A percentile compares a stretch with the other conserved stretches of the same genome.
Conservation (phyloP, 2,329 filamentous ascomycete species). For the Aspergillus amoenus region DNA sequence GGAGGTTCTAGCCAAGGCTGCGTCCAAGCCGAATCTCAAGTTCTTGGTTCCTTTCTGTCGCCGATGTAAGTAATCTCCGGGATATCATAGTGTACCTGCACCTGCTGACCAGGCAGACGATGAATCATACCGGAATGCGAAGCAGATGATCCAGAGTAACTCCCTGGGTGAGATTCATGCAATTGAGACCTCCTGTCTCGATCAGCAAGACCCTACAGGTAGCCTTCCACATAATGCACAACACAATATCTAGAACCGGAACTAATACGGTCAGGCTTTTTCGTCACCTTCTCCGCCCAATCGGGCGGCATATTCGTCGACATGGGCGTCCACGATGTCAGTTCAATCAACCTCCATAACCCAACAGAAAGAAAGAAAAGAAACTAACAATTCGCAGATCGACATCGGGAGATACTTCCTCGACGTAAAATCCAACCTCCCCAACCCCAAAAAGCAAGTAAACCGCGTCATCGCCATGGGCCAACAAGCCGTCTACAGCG, state of each 20-base stretch:
- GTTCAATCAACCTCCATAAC: too few species aligned
- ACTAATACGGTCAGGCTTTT: constrained; percentile 16
- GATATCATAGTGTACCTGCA: background rate
- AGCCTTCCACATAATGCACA: too few species aligned
- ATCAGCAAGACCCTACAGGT: constrained; percentile 18
- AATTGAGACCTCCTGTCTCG: constrained; percentile 7
- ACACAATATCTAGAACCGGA: too few species aligned
- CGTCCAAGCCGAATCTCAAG: constrained; percentile 10
- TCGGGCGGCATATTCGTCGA: constrained; percentile 37
- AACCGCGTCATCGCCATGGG: constrained; percentile 10
- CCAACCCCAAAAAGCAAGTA: constrained; percentile 11
- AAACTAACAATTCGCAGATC: background rate
- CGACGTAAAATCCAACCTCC: constrained; percentile 6
- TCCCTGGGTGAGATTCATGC: constrained; percentile 7
- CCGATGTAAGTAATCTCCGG: background rate
- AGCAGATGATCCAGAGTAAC: background rate
- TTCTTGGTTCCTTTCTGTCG: constrained; percentile 12
- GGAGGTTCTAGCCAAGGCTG: constrained; percentile 8
- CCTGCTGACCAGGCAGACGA: constrained; percentile 2
- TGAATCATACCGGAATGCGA: constrained; percentile 7
- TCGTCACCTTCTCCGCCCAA: constrained; percentile 33
- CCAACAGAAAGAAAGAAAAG: too few species aligned
- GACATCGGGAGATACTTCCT: constrained; percentile 8
- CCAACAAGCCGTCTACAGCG: constrained; percentile 7
- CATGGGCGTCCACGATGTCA: constrained; percentile 33